Evolutionary conservation across 1,139 yeast species (phyloP), one percentile per base, ranked within the genome.

Genomic region (Hanseniaspora uvarum): DNA sequence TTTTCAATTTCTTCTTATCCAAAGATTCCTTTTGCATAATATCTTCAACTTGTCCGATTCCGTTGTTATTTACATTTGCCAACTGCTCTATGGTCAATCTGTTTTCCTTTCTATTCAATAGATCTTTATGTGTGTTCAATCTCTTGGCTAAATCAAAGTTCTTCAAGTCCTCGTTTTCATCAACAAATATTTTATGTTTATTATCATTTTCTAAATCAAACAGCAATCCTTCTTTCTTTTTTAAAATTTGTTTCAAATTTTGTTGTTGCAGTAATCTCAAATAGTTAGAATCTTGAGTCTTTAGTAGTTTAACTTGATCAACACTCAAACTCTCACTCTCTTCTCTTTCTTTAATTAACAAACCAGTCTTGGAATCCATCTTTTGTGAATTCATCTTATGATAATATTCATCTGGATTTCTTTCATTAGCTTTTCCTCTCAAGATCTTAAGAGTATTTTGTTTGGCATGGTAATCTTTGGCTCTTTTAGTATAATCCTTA

Each of bases 341-440:
- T 59, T 81, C 85, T 59, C 95, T 72, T 46, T 85, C 86, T 2
- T 81, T 70, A 11, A 85, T 68, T 52, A 83, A 65, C 14, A 85
- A 73, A 0, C 96, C 96, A 14, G 64, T 60, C 10, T 70, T 66
- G 4, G 74, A 72, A 60, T 86, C 94, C 4, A 94, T 80, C 61
- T 74, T 75, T 58, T 75, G 73, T 26, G 75, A 73, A 44, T 83
- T 79, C 97, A 92, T 92, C 21, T 87, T 92, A 77, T 87, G 95
- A 69, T 88, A 87, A 70, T 85, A 92, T 68, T 92, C 98, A 75
- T 92, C 97, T n/a, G 94, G 95, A 66, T 92, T 92, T 61, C 88
- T 77, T 46, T 76, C 75, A 46, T 75, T 72, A 1, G 86, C 94
- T 66, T 87, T 87, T 49, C 74, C 74, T 62, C 86, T 79, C 58